A percentile compares a stretch with the other conserved stretches of the same genome.
Conservation (phyloP, 805 yeast species). For the Candida nemodendra region DNA sequence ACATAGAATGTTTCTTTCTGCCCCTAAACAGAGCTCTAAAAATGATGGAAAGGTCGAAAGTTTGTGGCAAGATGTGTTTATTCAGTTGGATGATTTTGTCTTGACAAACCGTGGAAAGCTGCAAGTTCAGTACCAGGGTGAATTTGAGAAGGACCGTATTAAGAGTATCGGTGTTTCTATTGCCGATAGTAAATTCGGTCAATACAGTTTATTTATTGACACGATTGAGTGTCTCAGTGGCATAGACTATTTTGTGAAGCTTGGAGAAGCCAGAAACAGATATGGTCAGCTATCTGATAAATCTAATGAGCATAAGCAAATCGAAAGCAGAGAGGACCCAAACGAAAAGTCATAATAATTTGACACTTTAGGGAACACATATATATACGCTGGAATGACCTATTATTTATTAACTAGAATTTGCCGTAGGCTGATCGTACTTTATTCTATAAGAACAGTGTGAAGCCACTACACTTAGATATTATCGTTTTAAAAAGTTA, state of each 20-base stretch:
- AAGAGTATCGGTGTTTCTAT: conserved; percentile 77
- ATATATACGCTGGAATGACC: no score
- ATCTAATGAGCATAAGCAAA: not conserved
- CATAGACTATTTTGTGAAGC: conserved; percentile 42
- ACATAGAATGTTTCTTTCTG: conserved; percentile 70
- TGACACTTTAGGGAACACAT: no score
- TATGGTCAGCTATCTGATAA: conserved; percentile 1
- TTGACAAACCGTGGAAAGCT: conserved; percentile 74
- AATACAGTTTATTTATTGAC: conserved; percentile 65
- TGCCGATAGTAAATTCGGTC: conserved; percentile 75
- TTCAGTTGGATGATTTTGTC: conserved; percentile 76
- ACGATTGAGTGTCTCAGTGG: conserved; percentile 71
- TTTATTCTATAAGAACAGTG: no score
- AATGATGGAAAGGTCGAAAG: conserved; percentile 2
- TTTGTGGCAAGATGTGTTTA: conserved; percentile 79
- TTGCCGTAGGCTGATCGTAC: no score
- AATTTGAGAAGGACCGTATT: conserved; percentile 60
- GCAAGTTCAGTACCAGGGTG: conserved; percentile 52
- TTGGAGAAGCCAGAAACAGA: conserved; percentile 36
- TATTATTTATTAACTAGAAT: no score
- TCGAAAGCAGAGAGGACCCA: no score
- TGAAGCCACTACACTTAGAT: no score
- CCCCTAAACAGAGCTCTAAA: conserved; percentile 44
- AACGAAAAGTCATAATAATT: no score
- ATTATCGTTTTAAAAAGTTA: no score